Conservation (phyloP, 2,329 filamentous ascomycete genomes). For the Cytospora piceicola region DNA sequence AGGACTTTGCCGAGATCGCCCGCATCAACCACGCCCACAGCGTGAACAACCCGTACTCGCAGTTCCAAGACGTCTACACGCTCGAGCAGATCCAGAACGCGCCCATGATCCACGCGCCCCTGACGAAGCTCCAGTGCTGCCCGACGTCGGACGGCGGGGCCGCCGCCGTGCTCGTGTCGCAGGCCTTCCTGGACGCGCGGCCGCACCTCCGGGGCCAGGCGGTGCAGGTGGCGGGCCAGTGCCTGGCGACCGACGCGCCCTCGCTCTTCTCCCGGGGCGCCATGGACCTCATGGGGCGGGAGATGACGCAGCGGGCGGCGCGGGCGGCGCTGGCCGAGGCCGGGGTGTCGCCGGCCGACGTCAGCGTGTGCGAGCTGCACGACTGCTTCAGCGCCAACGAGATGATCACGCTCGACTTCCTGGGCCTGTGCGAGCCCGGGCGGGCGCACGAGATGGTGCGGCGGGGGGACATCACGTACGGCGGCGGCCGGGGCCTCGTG, state of each 20-base stretch:
- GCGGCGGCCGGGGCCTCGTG: constrained; percentile 77
- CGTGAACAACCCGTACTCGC: constrained; percentile 93
- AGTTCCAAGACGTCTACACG: constrained; percentile 92
- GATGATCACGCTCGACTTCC: constrained; percentile 85
- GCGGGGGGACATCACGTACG: constrained; percentile 87
- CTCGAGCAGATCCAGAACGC: constrained; percentile 78
- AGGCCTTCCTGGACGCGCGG: constrained; percentile 82
- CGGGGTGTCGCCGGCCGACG: constrained; percentile 66
- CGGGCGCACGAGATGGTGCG: constrained; percentile 93
- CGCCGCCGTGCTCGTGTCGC: constrained; percentile 85
- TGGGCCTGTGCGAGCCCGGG: constrained; percentile 76
- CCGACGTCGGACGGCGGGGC: constrained; percentile 93
- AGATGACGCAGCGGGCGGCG: constrained; percentile 78
- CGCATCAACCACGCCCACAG: constrained; percentile 93
- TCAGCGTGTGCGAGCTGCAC: constrained; percentile 88
- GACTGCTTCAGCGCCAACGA: constrained; percentile 98
- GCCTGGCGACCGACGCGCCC: constrained; percentile 81
- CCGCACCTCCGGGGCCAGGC: constrained; percentile 83
- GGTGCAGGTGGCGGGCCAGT: constrained; percentile 87
- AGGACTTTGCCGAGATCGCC: constrained; percentile 94
- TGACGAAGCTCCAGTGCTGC: constrained; percentile 98
- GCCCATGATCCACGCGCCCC: constrained; percentile 78
- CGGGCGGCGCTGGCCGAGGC: constrained; percentile 75
- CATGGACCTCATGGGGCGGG: constrained; percentile 88
- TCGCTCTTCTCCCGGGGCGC: constrained; percentile 76